Evolutionary conservation across 73 alveolate species (phyloP).

Genomic region (Paramecium sexaurelia): DNA sequence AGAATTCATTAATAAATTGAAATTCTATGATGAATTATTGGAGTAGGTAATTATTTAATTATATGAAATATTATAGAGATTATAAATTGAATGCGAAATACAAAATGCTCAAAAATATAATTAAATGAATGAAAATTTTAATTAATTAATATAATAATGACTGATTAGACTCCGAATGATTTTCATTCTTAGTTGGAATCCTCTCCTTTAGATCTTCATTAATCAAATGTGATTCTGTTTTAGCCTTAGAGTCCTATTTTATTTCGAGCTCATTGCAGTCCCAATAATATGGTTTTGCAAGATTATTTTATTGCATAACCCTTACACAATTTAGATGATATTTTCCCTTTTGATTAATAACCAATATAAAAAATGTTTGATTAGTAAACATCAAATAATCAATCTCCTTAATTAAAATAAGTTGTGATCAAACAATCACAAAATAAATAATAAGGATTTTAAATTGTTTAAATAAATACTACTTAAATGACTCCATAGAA

Average conservation of each 20-base stretch:
- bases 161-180: slow-evolving; percentile 18
- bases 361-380: slow-evolving; percentile 16
- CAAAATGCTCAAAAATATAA: background rate
- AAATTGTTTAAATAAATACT: background rate
- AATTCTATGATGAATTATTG: no score
- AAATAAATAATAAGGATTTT: background rate
- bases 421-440: slow-evolving; percentile 1
- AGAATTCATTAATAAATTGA: background rate
- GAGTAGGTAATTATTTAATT: no score
- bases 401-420: background rate
- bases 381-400: background rate
- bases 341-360: background rate
- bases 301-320: background rate
- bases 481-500: background rate
- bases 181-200: background rate
- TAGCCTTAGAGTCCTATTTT: background rate
- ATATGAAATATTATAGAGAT: background rate
- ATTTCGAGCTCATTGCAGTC: background rate
- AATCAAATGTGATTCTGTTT: background rate
- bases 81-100: background rate
- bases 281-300: background rate
- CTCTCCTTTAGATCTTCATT: background rate
- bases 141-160: background rate
- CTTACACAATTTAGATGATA: background rate
- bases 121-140: background rate